Evolutionary conservation across 2,329 filamentous ascomycete genomes (phyloP).

Genomic region (Fusarium phyllophilum): DNA sequence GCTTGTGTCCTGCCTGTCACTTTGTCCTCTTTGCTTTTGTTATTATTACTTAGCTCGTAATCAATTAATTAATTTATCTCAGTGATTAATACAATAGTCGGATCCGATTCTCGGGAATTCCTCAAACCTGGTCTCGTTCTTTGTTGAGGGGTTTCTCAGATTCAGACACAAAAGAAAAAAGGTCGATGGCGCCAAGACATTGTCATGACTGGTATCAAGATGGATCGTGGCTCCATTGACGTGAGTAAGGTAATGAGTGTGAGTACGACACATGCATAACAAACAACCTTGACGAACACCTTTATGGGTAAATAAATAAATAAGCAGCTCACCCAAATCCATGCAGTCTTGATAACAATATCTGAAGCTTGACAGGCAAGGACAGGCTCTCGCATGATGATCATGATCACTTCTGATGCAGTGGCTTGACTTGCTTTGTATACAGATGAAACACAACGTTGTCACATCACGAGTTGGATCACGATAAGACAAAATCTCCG

Average conservation of each 20-base stretch:
- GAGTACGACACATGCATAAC: neutral
- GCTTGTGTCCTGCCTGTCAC: neutral
- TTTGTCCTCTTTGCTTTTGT: slow-evolving; percentile 14
- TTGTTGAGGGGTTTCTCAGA: slow-evolving; percentile 19
- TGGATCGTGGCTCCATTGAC: slow-evolving; percentile 13
- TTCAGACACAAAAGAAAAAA: slow-evolving; percentile 5
- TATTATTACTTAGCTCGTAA: slow-evolving; percentile 13
- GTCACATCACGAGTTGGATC: slow-evolving; percentile 18
- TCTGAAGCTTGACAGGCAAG: slow-evolving; percentile 3
- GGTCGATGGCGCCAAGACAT: slow-evolving; percentile 3
- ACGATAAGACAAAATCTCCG: slow-evolving; percentile 10
- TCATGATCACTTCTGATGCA: slow-evolving; percentile 35
- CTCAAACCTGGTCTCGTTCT: slow-evolving; percentile 1
- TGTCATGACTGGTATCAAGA: slow-evolving; percentile 3
- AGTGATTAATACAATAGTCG: slow-evolving; percentile 5
- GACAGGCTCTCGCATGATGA: slow-evolving; percentile 14
- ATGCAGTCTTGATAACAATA: neutral
- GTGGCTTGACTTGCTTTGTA: slow-evolving; percentile 38
- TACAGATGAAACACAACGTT: slow-evolving; percentile 31
- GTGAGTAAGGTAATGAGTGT: neutral
- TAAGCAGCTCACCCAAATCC: neutral
- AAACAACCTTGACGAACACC: slow-evolving; percentile 25
- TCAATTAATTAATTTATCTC: neutral
- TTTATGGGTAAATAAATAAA: neutral
- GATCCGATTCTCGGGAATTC: slow-evolving; percentile 26